A percentile compares a stretch with the other conserved stretches of the same genome.
Conservation (phyloP, 495 filamentous ascomycete species). For the Astrothelium subdiscretum region DNA sequence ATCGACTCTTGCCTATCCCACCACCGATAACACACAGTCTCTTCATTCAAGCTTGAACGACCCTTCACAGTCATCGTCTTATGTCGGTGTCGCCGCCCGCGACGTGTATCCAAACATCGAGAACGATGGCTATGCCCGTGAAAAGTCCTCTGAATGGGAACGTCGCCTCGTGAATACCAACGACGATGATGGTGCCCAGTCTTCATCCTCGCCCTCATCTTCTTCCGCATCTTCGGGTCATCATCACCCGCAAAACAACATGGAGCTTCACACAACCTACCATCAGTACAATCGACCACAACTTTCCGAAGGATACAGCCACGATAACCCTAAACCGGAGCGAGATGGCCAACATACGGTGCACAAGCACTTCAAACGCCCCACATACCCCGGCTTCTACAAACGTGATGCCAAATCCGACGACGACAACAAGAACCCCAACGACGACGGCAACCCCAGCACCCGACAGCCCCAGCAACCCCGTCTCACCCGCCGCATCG, state of each 20-base stretch:
- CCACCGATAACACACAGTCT: background rate
- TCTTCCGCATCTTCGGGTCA: background rate
- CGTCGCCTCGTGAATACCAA: background rate
- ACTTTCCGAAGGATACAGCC: background rate
- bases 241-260: background rate
- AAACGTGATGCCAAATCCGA: background rate
- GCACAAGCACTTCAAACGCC: background rate
- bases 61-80: background rate
- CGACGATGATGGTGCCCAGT: background rate
- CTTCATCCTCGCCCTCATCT: constrained; percentile 13
- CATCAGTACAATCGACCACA: background rate
- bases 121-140: background rate
- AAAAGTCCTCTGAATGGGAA: background rate
- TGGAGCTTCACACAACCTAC: background rate
- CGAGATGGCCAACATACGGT: background rate
- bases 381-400: background rate
- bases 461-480: background rate
- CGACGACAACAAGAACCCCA: too few relatives aligned
- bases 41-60: background rate
- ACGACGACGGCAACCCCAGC: background rate
- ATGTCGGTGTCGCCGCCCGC: background rate
- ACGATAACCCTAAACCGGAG: background rate
- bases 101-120: background rate
- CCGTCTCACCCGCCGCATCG: background rate
- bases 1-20: background rate